Evolutionary conservation across 306 rosid genomes (phyloP).

Genomic region (Trifolium fragiferum): DNA sequence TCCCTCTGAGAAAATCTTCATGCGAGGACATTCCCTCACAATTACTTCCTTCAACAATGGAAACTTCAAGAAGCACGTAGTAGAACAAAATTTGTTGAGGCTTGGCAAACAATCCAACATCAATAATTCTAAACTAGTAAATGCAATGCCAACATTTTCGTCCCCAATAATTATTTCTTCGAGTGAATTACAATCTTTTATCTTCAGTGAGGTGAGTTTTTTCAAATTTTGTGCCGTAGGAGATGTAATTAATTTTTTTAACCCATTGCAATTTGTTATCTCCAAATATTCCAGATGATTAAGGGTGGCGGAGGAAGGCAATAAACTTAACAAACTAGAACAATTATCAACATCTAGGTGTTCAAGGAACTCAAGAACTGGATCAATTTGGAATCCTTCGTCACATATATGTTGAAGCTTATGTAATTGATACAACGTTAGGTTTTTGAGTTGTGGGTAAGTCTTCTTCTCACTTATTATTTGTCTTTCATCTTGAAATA

Average conservation of each 20-base stretch:
- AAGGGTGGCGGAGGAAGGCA: not conserved
- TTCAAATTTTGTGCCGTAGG: not conserved
- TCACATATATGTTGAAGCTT: not conserved
- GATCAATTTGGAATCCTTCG: not conserved
- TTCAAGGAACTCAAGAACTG: not conserved
- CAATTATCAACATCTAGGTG: rapidly evolving
- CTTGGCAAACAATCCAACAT: not conserved
- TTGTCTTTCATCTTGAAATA: not conserved
- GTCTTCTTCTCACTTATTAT: not conserved
- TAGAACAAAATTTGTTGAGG: not conserved
- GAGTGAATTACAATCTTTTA: not conserved
- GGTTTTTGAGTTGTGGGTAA: not conserved
- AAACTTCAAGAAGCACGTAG: not conserved
- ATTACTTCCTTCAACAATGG: not conserved
- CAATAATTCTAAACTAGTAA: not conserved
- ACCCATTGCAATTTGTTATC: not conserved
- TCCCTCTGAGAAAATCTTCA: slow-evolving; percentile 1
- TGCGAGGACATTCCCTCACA: slow-evolving; percentile 18
- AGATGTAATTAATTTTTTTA: not conserved
- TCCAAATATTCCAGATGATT: not conserved
- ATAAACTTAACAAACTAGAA: not conserved
- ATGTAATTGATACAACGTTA: not conserved
- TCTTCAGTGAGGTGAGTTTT: not conserved
- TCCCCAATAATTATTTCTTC: not conserved
- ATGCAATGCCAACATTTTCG: not conserved